phyloP scores from a whole-genome alignment of 2,329 filamentous ascomycete species.

The Pseudocercospora musae region DNA sequence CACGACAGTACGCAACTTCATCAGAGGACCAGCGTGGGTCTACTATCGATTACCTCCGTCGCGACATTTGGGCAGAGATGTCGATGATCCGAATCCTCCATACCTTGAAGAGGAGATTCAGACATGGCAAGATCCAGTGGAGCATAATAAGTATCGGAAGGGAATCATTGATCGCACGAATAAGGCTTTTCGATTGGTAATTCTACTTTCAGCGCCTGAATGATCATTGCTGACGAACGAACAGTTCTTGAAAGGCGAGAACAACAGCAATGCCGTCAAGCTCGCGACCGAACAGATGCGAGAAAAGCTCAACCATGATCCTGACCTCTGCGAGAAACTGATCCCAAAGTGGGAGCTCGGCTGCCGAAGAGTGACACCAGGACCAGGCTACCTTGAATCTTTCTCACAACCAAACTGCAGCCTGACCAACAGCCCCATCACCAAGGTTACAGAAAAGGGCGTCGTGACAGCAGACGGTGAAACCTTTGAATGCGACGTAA shows the following conservation, averaged over 20 bases:
- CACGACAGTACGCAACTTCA: slow-evolving; percentile 48
- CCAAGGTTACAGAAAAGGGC: slow-evolving; percentile 35
- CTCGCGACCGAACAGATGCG: slow-evolving; percentile 49
- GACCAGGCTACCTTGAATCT: slow-evolving; percentile 52
- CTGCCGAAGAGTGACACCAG: slow-evolving; percentile 43
- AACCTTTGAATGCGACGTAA: slow-evolving; percentile 29
- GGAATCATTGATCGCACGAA: slow-evolving; percentile 2
- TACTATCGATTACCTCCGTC: slow-evolving; percentile 52
- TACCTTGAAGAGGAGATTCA: slow-evolving; percentile 3
- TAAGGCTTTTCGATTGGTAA: not conserved
- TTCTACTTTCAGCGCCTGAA: not conserved
- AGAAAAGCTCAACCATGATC: slow-evolving; percentile 38
- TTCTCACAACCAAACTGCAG: slow-evolving; percentile 45
- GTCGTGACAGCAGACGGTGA: slow-evolving; percentile 38
- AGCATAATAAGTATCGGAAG: slow-evolving; percentile 6
- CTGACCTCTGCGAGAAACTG: slow-evolving; percentile 39
- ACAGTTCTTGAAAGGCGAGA: not conserved
- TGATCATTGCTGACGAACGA: not conserved
- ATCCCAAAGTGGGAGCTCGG: slow-evolving; percentile 43
- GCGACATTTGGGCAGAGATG: not conserved
- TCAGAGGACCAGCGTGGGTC: slow-evolving; percentile 61
- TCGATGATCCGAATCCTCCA: slow-evolving; percentile 1
- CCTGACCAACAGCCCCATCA: slow-evolving; percentile 40
- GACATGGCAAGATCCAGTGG: slow-evolving; percentile 1
- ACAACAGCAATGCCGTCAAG: not conserved